These are phyloP conservation scores for Botryotinia narcissicola DNA, from an alignment of 2,329 filamentous ascomycete genomes.

Conservation along the genomic window DNA sequence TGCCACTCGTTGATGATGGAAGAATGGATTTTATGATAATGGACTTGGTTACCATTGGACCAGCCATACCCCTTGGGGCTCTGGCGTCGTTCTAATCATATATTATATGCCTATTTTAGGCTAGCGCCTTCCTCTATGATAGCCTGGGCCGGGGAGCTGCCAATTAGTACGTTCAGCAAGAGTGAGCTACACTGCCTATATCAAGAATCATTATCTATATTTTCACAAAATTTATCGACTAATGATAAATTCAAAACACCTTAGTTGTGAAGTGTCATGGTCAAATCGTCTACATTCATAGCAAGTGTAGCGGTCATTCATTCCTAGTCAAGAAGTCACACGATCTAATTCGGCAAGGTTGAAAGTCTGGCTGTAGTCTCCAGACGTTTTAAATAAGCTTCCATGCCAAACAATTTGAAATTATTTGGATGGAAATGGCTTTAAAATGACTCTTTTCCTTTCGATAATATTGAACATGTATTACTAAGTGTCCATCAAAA, in stretches of 20 bases:
- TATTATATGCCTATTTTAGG: too few species aligned
- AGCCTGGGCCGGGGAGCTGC: too few species aligned
- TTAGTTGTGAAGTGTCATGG: background rate
- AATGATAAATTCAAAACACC: background rate
- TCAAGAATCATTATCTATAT: background rate
- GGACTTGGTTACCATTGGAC: too few species aligned
- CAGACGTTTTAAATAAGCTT: background rate
- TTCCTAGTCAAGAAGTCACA: background rate
- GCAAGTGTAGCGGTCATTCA: too few species aligned
- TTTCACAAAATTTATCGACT: rapidly evolving
- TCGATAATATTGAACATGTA: background rate
- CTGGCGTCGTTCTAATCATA: too few species aligned
- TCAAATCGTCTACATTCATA: background rate
- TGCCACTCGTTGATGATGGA: background rate
- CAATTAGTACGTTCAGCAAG: background rate
- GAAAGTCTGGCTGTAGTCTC: background rate
- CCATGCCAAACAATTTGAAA: background rate
- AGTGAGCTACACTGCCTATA: rapidly evolving
- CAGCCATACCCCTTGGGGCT: too few species aligned
- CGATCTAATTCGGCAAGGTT: background rate
- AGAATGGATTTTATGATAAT: too few species aligned
- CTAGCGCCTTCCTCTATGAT: too few species aligned
- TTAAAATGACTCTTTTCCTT: background rate
- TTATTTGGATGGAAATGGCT: background rate
- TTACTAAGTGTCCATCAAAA: background rate